Conservation (phyloP, 768 basidiomycete species). For the Postia placenta region DNA sequence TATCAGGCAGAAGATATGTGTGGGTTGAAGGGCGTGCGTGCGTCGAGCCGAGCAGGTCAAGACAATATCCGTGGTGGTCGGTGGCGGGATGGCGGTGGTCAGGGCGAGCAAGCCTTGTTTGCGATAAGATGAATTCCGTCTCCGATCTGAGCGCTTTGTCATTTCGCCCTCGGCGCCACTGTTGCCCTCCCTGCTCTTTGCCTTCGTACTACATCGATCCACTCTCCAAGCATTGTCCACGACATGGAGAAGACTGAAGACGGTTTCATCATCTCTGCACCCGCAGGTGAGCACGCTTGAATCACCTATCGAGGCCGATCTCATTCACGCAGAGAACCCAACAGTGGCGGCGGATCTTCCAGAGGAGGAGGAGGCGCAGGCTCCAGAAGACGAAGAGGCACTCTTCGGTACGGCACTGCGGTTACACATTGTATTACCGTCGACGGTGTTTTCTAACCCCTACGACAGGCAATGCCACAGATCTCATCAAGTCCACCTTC, state of each 20-base stretch:
- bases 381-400: slow-evolving; percentile 4
- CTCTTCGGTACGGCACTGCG: slow-evolving; percentile 8
- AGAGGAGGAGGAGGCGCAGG: neutral
- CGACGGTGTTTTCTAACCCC: neutral
- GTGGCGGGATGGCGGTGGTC: too few relatives aligned
- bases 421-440: neutral
- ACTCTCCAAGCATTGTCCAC: slow-evolving; percentile 1
- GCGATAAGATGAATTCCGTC: slow-evolving; percentile 17
- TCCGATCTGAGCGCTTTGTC: slow-evolving; percentile 10
- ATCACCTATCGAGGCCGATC: slow-evolving; percentile 2
- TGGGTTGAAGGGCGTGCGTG: neutral
- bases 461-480: slow-evolving; percentile 21
- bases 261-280: slow-evolving; percentile 63
- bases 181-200: neutral
- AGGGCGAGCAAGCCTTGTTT: too few relatives aligned
- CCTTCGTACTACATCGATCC: too few relatives aligned
- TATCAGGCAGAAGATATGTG: neutral
- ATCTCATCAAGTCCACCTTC: slow-evolving; percentile 75
- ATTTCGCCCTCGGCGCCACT: neutral
- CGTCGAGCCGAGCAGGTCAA: neutral
- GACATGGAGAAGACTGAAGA: slow-evolving; percentile 72
- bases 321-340: neutral
- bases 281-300: slow-evolving; percentile 38
- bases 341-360: too few relatives aligned
- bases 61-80: too few relatives aligned